Conservation (phyloP, 495 filamentous ascomycete species). For the Annulohypoxylon stygium region DNA sequence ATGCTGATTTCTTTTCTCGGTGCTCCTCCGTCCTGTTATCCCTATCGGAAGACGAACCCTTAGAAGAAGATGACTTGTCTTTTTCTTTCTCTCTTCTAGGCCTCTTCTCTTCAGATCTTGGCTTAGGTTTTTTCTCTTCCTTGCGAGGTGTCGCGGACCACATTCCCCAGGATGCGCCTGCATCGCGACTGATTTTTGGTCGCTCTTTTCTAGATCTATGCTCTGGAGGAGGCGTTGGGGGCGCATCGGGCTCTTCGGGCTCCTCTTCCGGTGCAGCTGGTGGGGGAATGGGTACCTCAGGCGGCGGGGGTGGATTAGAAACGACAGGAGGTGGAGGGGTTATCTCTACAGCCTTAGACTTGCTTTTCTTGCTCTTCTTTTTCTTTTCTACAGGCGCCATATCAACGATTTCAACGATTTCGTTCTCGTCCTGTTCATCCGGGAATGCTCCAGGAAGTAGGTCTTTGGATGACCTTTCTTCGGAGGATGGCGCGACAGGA, state of each 20-base stretch:
- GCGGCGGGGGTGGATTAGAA: constrained; percentile 48
- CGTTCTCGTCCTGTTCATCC: constrained; percentile 55
- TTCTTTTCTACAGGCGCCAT: constrained; percentile 62
- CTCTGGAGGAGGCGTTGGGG: constrained; percentile 57
- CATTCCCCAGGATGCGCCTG: constrained; percentile 58
- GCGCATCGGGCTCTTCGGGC: constrained; percentile 61
- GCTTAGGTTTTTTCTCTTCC: constrained; percentile 49
- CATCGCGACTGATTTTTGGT: constrained; percentile 60
- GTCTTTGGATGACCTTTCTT: constrained; percentile 62
- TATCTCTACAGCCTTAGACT: constrained; percentile 51
- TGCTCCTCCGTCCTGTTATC: constrained; percentile 53
- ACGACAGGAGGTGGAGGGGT: constrained; percentile 46
- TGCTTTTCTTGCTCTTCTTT: constrained; percentile 57
- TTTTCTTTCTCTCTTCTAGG: constrained; percentile 54
- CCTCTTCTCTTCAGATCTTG: constrained; percentile 50
- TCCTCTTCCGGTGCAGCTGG: constrained; percentile 60
- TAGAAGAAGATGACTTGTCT: constrained; percentile 56
- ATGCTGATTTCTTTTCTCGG: constrained; percentile 49
- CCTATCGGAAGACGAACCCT: constrained; percentile 60
- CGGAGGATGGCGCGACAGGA: constrained; percentile 54
- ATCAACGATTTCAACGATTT: constrained; percentile 62
- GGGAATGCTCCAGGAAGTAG: constrained; percentile 64
- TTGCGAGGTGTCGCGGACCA: constrained; percentile 56
- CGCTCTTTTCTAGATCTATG: constrained; percentile 60
- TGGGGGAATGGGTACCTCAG: constrained; percentile 55